phyloP scores from a whole-genome alignment of 2,329 filamentous ascomycete species.

The Cladosporium sp. region DNA sequence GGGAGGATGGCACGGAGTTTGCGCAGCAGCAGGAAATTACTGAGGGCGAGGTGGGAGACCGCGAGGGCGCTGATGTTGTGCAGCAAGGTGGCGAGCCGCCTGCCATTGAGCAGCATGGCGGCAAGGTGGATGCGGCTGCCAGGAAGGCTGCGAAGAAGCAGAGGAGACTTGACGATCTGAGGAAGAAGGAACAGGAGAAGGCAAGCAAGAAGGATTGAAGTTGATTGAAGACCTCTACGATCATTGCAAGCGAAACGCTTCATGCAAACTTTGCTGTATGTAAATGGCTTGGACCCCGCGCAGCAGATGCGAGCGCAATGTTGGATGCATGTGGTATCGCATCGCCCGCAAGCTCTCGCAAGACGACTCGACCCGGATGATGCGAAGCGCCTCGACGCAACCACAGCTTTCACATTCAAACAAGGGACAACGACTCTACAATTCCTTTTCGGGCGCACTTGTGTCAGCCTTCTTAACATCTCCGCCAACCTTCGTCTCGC shows the following conservation, averaged over 20 bases:
- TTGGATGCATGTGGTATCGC: no score
- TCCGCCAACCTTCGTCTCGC: constrained; percentile 53
- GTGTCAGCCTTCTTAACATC: constrained; percentile 31
- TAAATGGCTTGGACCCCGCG: neutral
- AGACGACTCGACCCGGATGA: no score
- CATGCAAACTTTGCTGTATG: neutral
- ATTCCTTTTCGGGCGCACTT: constrained; percentile 16
- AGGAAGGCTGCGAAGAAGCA: constrained; percentile 55
- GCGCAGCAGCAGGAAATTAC: constrained; percentile 36
- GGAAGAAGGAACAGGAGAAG: constrained; percentile 33
- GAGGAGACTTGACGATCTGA: constrained; percentile 35
- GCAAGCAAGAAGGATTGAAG: neutral
- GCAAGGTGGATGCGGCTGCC: constrained; percentile 46
- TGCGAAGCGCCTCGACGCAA: no score
- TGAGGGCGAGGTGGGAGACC: constrained; percentile 38
- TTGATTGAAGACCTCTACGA: neutral
- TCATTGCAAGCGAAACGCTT: neutral
- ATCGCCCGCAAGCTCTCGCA: no score
- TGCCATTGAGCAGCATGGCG: constrained; percentile 22
- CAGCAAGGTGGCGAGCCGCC: constrained; percentile 31
- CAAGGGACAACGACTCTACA: constrained; percentile 6
- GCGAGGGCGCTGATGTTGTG: constrained; percentile 24
- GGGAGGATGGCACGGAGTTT: constrained; percentile 43
- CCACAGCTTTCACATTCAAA: no score
- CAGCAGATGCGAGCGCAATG: neutral